Conservation (phyloP, 2,329 filamentous ascomycete genomes). For the Talaromyces sp. region DNA sequence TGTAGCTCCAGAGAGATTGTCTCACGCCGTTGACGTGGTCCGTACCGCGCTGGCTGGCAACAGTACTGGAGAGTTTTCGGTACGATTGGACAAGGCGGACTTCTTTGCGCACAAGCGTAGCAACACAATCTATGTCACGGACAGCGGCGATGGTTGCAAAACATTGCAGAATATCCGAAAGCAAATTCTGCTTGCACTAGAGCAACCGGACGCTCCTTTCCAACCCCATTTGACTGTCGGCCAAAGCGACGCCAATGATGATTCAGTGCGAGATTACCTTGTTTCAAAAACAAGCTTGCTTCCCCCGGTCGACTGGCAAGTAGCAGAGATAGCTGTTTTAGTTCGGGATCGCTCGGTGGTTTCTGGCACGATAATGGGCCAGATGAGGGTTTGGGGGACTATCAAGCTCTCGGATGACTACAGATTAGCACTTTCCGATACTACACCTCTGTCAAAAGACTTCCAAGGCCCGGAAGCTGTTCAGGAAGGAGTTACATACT, state of each 20-base stretch:
- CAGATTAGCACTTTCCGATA: not conserved
- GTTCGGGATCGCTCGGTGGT: constrained; percentile 40
- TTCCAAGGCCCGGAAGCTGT: not conserved
- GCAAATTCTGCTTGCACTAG: constrained; percentile 33
- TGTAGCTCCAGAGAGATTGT: constrained; percentile 46
- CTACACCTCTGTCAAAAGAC: not conserved
- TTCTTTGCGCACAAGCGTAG: constrained; percentile 47
- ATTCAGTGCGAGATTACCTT: constrained; percentile 47
- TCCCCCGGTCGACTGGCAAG: constrained; percentile 46
- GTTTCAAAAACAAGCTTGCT: constrained; percentile 50
- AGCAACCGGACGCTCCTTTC: constrained; percentile 26
- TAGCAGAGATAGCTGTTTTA: constrained; percentile 49
- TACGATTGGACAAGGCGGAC: constrained; percentile 36
- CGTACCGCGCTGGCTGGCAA: constrained; percentile 27
- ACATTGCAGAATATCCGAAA: constrained; percentile 2
- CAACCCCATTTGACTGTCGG: constrained; percentile 57
- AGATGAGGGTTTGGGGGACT: constrained; percentile 56
- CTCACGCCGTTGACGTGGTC: constrained; percentile 39
- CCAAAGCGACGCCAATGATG: constrained; percentile 47
- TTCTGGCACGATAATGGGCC: constrained; percentile 26
- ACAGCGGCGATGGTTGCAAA: constrained; percentile 1
- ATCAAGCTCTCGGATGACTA: constrained; percentile 31
- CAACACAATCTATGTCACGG: constrained; percentile 46
- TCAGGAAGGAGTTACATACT: not conserved
- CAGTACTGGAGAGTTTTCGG: not conserved